Evolutionary conservation across 257 asterid genomes (phyloP), one percentile per base, ranked within the genome.

Genomic region (Petunia axillaris): DNA sequence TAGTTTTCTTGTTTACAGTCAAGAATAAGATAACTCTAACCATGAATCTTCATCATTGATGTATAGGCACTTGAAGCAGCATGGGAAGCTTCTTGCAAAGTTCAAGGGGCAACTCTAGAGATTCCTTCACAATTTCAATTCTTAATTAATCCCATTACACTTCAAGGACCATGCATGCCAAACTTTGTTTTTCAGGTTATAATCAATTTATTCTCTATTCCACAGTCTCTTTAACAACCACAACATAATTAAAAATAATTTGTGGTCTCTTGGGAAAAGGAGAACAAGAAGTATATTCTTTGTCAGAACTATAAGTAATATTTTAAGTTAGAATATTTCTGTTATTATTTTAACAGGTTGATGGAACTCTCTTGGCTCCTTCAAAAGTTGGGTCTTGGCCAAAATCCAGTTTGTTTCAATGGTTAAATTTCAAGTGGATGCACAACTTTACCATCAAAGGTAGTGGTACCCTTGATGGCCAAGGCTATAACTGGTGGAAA

Each of bases 141-240:
- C 73, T 81, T 92, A 66, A 92, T 93, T 79, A 89, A 90, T 77
- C 95, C 98, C 15, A 76, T 87, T 13, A 91, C 88, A 52, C 96
- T 93, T 70, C 88, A 91, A 86, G 97, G 97, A 11, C 96, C 97
- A 53, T 93, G 97, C 77, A 79, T 79, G 90, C 96, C 94, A n/a
- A 78, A 83, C 83, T 93, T 93, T 41, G 86, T 85, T 84, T 85
- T 93, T 52, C 93, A 92, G 88, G 98, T 89, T 8, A 16, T 9
- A 36, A 3, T 52, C 3, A 5, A 25, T 8, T 50, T 16, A 9
- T 65, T 9, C 43, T 41, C 10, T 16, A 3, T 1, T 5, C 43
- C 15, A 52, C 91, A 90, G 86, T 96, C 86, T 8, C 58, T 16
- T 64, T 48, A 13, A 6, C 1, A 0, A 14, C 53, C 57, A 25